Base-by-base conservation (phyloP, 2,329 filamentous ascomycete genomes). In the Exophiala xenobiotica region DNA sequence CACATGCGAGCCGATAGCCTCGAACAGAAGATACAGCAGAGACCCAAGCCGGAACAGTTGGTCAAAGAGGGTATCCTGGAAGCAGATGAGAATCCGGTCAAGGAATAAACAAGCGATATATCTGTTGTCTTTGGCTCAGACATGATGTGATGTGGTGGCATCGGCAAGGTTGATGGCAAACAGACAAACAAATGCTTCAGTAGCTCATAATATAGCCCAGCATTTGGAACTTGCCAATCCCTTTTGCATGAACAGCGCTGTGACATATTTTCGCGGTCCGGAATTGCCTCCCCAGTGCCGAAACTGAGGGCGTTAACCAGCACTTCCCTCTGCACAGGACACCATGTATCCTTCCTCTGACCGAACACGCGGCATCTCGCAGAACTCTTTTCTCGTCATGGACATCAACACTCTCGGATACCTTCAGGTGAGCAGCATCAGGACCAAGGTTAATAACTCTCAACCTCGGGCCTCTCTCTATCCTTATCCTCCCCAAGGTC, bases 1-100 rank as follows among this genome's bases (percentile, higher is more conserved):
- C 86, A 90, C 69, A 96, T 96, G 90, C 82, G 87, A 11, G 87
- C 84, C 53, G 88, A 96, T 69, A 86, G 80, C 49, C 78, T 96
- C 56, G 93, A 95, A 70, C 90, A 95, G 65, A 91, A 91, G 69
- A 83, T 96, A 57, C 81, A 86, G 64, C 79, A 86, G 63, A 80
- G 91, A 16, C 91, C 91, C 1, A 78, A 81, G 27, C 86, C 88
- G 8, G 88, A 90, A 60, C 79, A 86, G 44, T 75, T 96, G 57
- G 77, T 96, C 51, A 83, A 87, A 64, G 83, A 87, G 61, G 90
- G 90, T 4, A 88, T 96, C 49, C 73, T 96, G 58, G 82, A 81
- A 52, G 81, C 86, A 59, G 83, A 87, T 61, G 74, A 76, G 59
- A 65, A 74, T 55, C 73, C 74, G 14, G 66, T 65, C 16, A 59